Percentiles rank a stretch among this genome's conserved stretches.
Evolutionary conservation across 768 basidiomycete genomes (phyloP).

Genomic region (Naematelia aurantialba): DNA sequence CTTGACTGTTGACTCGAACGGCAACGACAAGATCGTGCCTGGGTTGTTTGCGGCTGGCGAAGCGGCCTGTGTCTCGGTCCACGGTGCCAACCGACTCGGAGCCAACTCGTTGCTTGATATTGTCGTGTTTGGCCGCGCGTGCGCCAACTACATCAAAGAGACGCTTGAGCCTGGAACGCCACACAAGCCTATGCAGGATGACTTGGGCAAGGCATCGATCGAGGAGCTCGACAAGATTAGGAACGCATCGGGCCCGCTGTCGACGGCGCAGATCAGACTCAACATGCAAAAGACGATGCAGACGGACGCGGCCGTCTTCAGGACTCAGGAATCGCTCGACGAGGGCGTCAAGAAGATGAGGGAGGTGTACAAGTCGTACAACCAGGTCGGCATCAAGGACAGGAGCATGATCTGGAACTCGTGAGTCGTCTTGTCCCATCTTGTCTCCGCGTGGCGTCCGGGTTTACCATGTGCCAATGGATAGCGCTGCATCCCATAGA

Average conservation of each 20-base stretch:
- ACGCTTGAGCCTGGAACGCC: slow-evolving; percentile 82
- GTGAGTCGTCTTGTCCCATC: slow-evolving; percentile 60
- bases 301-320: slow-evolving; percentile 95
- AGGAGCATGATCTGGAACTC: slow-evolving; percentile 99
- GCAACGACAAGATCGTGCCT: slow-evolving; percentile 89
- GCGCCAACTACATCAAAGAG: slow-evolving; percentile 93
- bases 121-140: slow-evolving; percentile 99
- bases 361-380: slow-evolving; percentile 80
- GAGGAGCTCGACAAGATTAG: slow-evolving; percentile 78
- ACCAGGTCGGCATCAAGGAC: slow-evolving; percentile 93
- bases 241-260: slow-evolving; percentile 71
- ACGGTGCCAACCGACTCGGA: slow-evolving; percentile 98
- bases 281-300: slow-evolving; percentile 99
- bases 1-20: slow-evolving; percentile 76
- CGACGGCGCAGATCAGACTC: slow-evolving; percentile 84
- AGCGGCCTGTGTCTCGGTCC: slow-evolving; percentile 97
- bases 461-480: too few species aligned
- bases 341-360: slow-evolving; percentile 85
- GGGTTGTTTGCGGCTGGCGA: slow-evolving; percentile 98
- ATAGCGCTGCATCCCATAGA: background rate
- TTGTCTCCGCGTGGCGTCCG: background rate
- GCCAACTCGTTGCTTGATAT: slow-evolving; percentile 99
- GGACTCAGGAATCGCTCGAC: slow-evolving; percentile 82
- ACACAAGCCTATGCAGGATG: slow-evolving; percentile 80
- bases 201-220: slow-evolving; percentile 78